Conservation (phyloP, 2,329 filamentous ascomycete species). For the Penicillium sp. region DNA sequence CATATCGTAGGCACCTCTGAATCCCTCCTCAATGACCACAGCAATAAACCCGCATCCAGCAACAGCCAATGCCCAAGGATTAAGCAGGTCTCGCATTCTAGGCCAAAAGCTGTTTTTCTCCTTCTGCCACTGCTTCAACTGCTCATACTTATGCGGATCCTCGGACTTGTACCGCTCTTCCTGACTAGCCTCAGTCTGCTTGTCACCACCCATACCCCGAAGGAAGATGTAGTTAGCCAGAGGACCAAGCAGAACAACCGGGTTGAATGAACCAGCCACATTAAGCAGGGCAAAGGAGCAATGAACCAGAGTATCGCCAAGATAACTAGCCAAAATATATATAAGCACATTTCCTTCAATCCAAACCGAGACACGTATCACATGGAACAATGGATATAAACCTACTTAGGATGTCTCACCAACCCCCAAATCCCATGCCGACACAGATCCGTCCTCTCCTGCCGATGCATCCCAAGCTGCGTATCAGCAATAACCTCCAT, state of each 20-base stretch:
- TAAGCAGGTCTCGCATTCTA: constrained; percentile 46
- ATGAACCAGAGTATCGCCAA: constrained; percentile 59
- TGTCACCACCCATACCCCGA: constrained; percentile 55
- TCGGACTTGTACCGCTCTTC: constrained; percentile 51
- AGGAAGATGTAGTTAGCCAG: constrained; percentile 58
- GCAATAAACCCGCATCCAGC: constrained; percentile 50
- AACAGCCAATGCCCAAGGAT: constrained; percentile 56
- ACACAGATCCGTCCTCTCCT: constrained; percentile 44
- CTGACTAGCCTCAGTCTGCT: constrained; percentile 53
- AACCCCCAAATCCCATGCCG: constrained; percentile 60
- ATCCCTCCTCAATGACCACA: constrained; percentile 45
- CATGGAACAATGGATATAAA: constrained; percentile 8
- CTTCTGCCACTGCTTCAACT: constrained; percentile 51
- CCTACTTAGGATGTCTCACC: constrained; percentile 60
- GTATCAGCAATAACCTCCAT: constrained; percentile 56
- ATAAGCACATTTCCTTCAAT: constrained; percentile 3
- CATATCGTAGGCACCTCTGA: constrained; percentile 14
- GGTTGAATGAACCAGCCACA: constrained; percentile 53
- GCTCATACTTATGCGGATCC: constrained; percentile 50
- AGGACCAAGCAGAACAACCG: constrained; percentile 54
- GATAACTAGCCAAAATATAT: constrained; percentile 48
- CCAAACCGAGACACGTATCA: not conserved
- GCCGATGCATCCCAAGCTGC: constrained; percentile 53
- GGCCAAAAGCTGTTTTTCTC: constrained; percentile 63
- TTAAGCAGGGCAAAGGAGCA: constrained; percentile 58